phyloP scores from a whole-genome alignment of 1,139 yeast species.

The Pichia sp. region DNA sequence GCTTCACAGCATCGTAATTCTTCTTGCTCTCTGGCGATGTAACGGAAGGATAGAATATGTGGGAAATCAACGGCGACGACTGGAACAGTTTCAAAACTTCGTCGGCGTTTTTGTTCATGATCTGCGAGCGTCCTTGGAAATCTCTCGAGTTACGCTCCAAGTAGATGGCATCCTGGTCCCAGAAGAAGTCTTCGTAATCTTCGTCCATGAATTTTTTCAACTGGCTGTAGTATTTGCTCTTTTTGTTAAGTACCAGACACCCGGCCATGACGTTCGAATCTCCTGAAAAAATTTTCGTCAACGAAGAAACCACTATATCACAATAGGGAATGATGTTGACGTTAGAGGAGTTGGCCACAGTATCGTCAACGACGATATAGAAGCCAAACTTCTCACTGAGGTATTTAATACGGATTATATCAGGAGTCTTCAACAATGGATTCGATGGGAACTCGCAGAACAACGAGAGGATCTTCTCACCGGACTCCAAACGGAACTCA shows the following conservation, averaged over 20 bases:
- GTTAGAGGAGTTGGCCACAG: slow-evolving; percentile 86
- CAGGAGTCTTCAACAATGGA: slow-evolving; percentile 81
- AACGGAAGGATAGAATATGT: slow-evolving; percentile 67
- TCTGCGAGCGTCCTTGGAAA: slow-evolving; percentile 62
- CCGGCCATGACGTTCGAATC: slow-evolving; percentile 97
- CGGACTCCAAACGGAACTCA: slow-evolving; percentile 55
- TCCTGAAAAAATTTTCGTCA: slow-evolving; percentile 90
- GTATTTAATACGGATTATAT: slow-evolving; percentile 56
- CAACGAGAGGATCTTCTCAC: slow-evolving; percentile 64
- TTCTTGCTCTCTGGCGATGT: slow-evolving; percentile 40
- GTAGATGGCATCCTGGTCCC: slow-evolving; percentile 94
- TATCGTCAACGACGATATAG: slow-evolving; percentile 84
- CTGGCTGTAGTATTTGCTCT: slow-evolving; percentile 46
- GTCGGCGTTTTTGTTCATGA: slow-evolving; percentile 64
- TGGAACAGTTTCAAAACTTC: slow-evolving; percentile 47
- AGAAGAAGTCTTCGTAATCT: slow-evolving; percentile 65
- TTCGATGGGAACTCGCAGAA: slow-evolving; percentile 94
- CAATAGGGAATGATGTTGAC: slow-evolving; percentile 76
- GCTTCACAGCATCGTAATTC: slow-evolving; percentile 69
- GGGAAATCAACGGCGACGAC: slow-evolving; percentile 46
- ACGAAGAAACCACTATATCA: slow-evolving; percentile 80
- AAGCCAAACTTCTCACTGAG: slow-evolving; percentile 69
- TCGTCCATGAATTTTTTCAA: slow-evolving; percentile 52
- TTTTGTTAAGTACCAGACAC: slow-evolving; percentile 71
- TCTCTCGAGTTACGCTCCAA: slow-evolving; percentile 92